Evolutionary conservation across 192 early-diverging fungal genomes (phyloP).

Genomic region (Mortierella alpina): DNA sequence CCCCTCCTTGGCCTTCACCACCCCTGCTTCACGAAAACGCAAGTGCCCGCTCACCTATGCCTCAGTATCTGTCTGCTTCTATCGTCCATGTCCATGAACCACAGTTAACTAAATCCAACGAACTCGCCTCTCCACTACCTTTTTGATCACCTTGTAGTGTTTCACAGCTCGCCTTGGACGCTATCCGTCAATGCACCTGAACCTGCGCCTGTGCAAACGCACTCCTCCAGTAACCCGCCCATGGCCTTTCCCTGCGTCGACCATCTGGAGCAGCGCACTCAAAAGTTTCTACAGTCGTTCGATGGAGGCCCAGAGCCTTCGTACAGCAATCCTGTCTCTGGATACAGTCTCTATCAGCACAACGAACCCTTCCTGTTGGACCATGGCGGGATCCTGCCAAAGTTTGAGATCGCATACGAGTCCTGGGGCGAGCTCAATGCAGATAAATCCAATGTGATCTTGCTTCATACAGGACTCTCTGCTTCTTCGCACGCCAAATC

Average conservation of each 20-base stretch:
- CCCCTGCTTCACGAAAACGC: conserved; percentile 30
- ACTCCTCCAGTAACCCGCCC: conserved; percentile 67
- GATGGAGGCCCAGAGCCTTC: conserved; percentile 83
- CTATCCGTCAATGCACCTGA: conserved; percentile 30
- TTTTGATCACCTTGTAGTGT: conserved; percentile 11
- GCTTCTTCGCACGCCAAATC: conserved; percentile 93
- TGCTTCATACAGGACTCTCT: conserved; percentile 95
- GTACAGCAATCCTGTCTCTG: conserved; percentile 84
- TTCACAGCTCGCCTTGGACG: conserved; percentile 37
- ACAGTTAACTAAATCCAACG: not conserved
- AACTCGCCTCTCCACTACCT: not conserved
- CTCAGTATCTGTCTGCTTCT: not conserved
- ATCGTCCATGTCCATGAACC: not conserved
- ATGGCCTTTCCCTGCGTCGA: conserved; percentile 84
- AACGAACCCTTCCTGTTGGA: conserved; percentile 76
- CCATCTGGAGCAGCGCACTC: conserved; percentile 66
- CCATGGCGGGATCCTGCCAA: conserved; percentile 84
- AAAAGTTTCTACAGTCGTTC: conserved; percentile 59
- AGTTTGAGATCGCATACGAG: conserved; percentile 92
- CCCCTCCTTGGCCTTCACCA: conserved; percentile 26
- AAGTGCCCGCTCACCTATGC: not conserved
- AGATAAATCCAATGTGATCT: conserved; percentile 83
- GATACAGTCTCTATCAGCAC: conserved; percentile 76
- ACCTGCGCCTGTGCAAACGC: not conserved
- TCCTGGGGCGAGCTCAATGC: conserved; percentile 94